Conservation (phyloP, 306 rosid species). For the Lagenaria siceraria region DNA sequence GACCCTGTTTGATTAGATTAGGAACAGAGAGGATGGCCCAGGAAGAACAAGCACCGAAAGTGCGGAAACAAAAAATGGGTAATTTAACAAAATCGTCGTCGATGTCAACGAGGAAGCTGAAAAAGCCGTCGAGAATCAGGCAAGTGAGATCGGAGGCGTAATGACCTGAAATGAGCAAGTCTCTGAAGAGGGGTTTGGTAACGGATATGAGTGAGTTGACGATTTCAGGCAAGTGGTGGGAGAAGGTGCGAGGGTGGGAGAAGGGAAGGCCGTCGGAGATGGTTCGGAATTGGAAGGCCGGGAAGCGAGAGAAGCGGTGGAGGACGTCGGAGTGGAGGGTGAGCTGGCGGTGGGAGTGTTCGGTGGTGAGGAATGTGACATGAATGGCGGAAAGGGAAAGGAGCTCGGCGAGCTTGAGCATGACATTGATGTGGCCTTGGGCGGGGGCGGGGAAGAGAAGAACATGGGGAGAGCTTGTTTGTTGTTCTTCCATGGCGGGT, state of each 20-base stretch:
- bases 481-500: not conserved
- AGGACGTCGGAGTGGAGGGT: not conserved
- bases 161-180: not conserved
- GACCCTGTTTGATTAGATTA: conserved; percentile 6
- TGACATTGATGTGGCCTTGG: conserved; percentile 17
- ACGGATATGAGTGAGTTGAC: not conserved
- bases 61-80: not conserved
- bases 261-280: conserved; percentile 16
- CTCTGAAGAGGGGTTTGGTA: not conserved
- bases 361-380: conserved; percentile 23
- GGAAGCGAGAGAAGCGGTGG: not conserved
- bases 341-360: conserved; percentile 8
- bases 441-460: conserved; percentile 8
- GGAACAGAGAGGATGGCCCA: not conserved
- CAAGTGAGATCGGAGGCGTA: not conserved
- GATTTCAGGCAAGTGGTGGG: not conserved
- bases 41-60: not conserved
- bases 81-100: not conserved
- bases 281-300: conserved; percentile 5
- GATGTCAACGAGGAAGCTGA: conserved; percentile 3
- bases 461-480: conserved; percentile 5
- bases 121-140: conserved; percentile 10
- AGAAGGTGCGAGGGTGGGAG: not conserved
- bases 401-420: conserved; percentile 20
- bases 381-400: conserved; percentile 11